A percentile compares a stretch with the other conserved stretches of the same genome.
Conservation (phyloP, 2,329 filamentous ascomycete species). For the Claviceps maximensis region DNA sequence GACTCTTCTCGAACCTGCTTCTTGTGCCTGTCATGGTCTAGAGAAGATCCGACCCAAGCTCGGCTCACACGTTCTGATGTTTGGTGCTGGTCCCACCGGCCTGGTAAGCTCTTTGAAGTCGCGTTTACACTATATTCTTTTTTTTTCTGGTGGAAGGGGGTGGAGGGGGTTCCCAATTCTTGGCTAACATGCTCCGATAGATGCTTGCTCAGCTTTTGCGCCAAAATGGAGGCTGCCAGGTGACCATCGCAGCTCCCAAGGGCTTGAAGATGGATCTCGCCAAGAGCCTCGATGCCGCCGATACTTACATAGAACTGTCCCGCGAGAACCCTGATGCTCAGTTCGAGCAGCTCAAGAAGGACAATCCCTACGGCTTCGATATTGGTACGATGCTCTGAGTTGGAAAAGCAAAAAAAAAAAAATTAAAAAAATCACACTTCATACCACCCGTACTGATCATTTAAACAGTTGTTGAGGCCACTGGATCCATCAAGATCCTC, state of each 20-base stretch:
- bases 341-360: constrained; percentile 46
- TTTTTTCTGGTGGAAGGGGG: too few relatives aligned
- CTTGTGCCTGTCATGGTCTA: constrained; percentile 56
- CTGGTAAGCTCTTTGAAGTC: constrained; percentile 26
- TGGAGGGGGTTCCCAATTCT: too few relatives aligned
- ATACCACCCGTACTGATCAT: constrained; percentile 7
- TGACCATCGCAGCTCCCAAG: constrained; percentile 54
- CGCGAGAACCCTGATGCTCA: constrained; percentile 42
- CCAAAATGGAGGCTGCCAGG: constrained; percentile 54
- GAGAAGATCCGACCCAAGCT: constrained; percentile 56
- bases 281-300: constrained; percentile 39
- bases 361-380: constrained; percentile 61
- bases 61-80: constrained; percentile 51
- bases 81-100: constrained; percentile 54
- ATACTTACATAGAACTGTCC: constrained; percentile 40
- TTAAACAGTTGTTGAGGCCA: constrained; percentile 47
- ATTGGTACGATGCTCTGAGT: constrained; percentile 28
- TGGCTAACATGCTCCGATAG: constrained; percentile 10
- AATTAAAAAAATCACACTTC: neutral
- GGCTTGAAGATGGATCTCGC: constrained; percentile 62
- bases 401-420: neutral
- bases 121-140: too few relatives aligned
- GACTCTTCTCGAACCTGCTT: constrained; percentile 56
- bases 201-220: constrained; percentile 48
- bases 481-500: constrained; percentile 54